These are phyloP conservation scores for Rhododendron griersonianum DNA, from an alignment of 148 eudicot genomes.

Conservation along the genomic window DNA sequence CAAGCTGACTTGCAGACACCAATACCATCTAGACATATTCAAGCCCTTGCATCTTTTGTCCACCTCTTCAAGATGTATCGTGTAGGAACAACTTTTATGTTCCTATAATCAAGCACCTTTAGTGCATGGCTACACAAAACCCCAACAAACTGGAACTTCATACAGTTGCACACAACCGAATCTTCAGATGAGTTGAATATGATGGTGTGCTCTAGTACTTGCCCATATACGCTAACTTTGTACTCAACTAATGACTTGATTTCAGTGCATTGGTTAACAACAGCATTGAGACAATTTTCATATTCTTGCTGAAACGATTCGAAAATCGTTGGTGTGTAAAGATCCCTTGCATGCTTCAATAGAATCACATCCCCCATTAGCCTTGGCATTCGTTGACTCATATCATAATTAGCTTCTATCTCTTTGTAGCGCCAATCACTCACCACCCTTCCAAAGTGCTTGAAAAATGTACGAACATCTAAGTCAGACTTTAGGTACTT, in stretches of 20 bases:
- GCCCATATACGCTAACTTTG: slow-evolving; percentile 15
- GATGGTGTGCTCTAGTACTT: slow-evolving; percentile 17
- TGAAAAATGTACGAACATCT: slow-evolving; percentile 18
- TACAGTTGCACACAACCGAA: slow-evolving; percentile 22
- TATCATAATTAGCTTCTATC: slow-evolving; percentile 19
- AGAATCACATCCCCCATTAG: slow-evolving; percentile 22
- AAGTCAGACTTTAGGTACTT: slow-evolving; percentile 19
- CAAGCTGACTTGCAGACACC: background rate
- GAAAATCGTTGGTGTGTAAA: slow-evolving; percentile 23
- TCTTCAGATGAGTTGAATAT: slow-evolving; percentile 5
- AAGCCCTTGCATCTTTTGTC: slow-evolving; percentile 27
- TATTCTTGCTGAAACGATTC: slow-evolving; percentile 29
- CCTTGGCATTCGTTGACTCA: slow-evolving; percentile 22
- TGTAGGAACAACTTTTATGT: slow-evolving; percentile 25
- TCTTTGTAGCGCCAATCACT: slow-evolving; percentile 25
- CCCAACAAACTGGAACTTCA: slow-evolving; percentile 25
- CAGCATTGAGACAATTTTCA: slow-evolving; percentile 20
- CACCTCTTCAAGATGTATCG: slow-evolving; percentile 28
- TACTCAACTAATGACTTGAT: slow-evolving; percentile 3
- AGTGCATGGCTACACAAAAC: slow-evolving; percentile 31
- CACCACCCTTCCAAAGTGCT: slow-evolving; percentile 24
- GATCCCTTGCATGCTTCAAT: slow-evolving; percentile 16
- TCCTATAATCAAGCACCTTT: slow-evolving; percentile 30
- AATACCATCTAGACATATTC: background rate
- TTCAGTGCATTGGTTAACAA: slow-evolving; percentile 13